Percentiles rank a stretch among this genome's conserved stretches.
phyloP scores from a whole-genome alignment of 208 protist species.

The Trypanosoma cruzi region DNA sequence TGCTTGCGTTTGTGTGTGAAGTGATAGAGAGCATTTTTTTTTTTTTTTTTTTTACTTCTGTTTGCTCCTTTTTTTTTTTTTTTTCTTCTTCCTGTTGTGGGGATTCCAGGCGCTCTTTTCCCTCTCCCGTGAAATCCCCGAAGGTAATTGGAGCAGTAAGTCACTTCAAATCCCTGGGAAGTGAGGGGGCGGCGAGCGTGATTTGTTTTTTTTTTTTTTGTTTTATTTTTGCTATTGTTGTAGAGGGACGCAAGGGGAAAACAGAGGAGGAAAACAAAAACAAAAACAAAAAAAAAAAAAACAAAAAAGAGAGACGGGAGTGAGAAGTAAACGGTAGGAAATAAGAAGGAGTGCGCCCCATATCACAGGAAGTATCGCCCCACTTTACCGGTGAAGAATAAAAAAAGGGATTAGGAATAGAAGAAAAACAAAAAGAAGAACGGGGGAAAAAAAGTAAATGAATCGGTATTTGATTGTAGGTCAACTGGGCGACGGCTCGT shows the following conservation, averaged over 20 bases:
- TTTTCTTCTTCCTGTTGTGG: neutral
- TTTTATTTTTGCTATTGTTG: neutral
- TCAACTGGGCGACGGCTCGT: constrained; percentile 97
- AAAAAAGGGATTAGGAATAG: neutral
- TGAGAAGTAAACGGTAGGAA: neutral
- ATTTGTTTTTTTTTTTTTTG: neutral
- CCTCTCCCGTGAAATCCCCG: neutral
- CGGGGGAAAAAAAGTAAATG: constrained; percentile 46
- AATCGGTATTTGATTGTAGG: constrained; percentile 96
- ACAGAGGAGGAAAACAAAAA: no score
- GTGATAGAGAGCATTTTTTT: no score
- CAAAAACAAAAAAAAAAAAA: neutral
- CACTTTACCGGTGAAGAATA: neutral
- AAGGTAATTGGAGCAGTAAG: neutral
- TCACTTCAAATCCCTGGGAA: neutral
- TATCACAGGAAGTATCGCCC: neutral
- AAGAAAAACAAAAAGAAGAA: constrained; percentile 3
- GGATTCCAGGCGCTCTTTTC: neutral
- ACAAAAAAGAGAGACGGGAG: no score
- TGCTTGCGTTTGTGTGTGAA: neutral
- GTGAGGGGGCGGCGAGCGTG: neutral
- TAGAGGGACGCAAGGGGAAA: neutral
- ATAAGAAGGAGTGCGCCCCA: neutral
- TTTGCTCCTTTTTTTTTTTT: neutral
- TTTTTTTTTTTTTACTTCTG: neutral